Conservation (phyloP, 768 basidiomycete genomes). For the Trametopsis cervina region DNA sequence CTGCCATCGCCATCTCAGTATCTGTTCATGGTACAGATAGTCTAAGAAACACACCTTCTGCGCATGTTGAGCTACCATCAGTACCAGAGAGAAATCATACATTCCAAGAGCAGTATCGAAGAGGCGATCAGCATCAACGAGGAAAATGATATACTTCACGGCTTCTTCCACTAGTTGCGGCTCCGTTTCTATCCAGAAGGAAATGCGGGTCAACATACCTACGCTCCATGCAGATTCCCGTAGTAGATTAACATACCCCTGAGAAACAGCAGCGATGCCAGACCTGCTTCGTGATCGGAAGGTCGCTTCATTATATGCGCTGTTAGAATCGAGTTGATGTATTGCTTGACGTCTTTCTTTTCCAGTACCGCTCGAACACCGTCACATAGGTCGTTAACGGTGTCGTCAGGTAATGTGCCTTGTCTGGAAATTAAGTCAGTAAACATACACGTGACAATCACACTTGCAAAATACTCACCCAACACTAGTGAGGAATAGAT, state of each 20-base stretch:
- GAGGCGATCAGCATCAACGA: constrained; percentile 85
- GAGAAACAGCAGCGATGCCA: constrained; percentile 66
- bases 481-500: constrained; percentile 81
- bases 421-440: constrained; percentile 42
- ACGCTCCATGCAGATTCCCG: background rate
- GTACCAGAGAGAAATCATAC: constrained; percentile 95
- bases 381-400: constrained; percentile 69
- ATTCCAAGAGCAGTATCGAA: constrained; percentile 96
- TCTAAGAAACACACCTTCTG: constrained; percentile 79
- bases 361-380: constrained; percentile 69
- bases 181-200: constrained; percentile 38
- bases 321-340: constrained; percentile 87
- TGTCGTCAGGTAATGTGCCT: constrained; percentile 48
- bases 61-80: constrained; percentile 94
- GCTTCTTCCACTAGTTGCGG: constrained; percentile 88
- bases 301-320: constrained; percentile 90
- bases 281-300: constrained; percentile 82
- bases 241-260: constrained; percentile 48
- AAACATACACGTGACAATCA: too few species aligned
- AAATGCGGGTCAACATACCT: background rate
- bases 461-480: constrained; percentile 40
- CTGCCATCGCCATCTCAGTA: too few species aligned
- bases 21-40: too few species aligned
- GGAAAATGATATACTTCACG: constrained; percentile 97
- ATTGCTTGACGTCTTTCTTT: constrained; percentile 61